Conservation (phyloP, 768 basidiomycete species). For the Clitopilus hobsonii region DNA sequence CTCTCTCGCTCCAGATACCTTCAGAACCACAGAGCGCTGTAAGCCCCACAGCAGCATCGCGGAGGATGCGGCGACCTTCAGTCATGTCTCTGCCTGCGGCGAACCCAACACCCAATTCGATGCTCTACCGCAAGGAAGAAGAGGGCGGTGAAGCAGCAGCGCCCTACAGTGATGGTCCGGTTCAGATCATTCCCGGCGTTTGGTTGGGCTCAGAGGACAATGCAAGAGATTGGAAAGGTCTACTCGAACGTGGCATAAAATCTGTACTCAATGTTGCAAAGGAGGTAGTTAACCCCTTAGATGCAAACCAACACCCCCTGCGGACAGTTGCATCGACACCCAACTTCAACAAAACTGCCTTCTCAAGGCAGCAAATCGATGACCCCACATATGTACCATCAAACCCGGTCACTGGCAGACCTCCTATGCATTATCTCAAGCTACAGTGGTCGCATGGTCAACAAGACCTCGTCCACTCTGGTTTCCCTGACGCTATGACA, state of each 20-base stretch:
- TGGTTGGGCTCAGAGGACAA: conserved; percentile 94
- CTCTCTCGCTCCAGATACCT: conserved; percentile 41
- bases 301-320: conserved; percentile 38
- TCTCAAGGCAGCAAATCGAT: conserved; percentile 10
- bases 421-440: conserved; percentile 83
- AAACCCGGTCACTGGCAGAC: conserved; percentile 63
- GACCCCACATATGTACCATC: conserved; percentile 62
- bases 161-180: conserved; percentile 78
- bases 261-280: conserved; percentile 91
- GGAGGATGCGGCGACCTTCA: conserved; percentile 60
- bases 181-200: conserved; percentile 79
- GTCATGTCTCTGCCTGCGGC: conserved; percentile 62
- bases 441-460: conserved; percentile 95
- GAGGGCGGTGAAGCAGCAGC: conserved; percentile 48
- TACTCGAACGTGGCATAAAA: conserved; percentile 68
- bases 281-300: conserved; percentile 77
- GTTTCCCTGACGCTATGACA: conserved; percentile 75
- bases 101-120: conserved; percentile 43
- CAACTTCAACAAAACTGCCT: conserved; percentile 40
- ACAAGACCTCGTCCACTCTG: conserved; percentile 73
- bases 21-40: conserved; percentile 27
- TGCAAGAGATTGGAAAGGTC: conserved; percentile 72
- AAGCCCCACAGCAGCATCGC: conserved; percentile 21
- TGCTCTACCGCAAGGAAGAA: conserved; percentile 62
- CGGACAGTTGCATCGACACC: conserved; percentile 68